phyloP scores from a whole-genome alignment of 2,329 filamentous ascomycete genomes.

The Sporothrix sp. region DNA sequence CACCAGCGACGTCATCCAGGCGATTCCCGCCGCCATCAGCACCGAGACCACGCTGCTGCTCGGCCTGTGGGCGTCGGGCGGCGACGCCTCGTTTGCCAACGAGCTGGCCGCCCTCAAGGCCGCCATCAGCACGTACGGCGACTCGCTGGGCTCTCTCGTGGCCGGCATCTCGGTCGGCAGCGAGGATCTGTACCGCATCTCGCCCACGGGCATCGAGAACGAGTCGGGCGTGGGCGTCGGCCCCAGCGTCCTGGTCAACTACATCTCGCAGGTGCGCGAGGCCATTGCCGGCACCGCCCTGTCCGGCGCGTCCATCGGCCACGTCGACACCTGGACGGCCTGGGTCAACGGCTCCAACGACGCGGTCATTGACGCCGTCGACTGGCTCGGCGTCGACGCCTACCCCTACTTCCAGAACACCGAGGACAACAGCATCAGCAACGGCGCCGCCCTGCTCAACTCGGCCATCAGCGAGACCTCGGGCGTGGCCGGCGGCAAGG shows the following conservation, averaged over 20 bases:
- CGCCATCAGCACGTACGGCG: conserved; percentile 61
- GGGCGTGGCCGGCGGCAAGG: conserved; percentile 52
- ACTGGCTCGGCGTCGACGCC: conserved; percentile 77
- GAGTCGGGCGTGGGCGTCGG: conserved; percentile 50
- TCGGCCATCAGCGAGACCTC: conserved; percentile 53
- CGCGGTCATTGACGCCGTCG: conserved; percentile 56
- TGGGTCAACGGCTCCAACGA: conserved; percentile 65
- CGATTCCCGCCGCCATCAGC: conserved; percentile 73
- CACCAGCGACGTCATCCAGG: conserved; percentile 53
- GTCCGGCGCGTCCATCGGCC: conserved; percentile 53
- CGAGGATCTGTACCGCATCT: conserved; percentile 78
- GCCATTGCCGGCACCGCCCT: conserved; percentile 54
- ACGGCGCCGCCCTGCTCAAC: conserved; percentile 58
- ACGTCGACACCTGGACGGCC: conserved; percentile 83
- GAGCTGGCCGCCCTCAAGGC: conserved; percentile 63
- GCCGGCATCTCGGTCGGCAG: conserved; percentile 78
- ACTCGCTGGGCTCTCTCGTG: conserved; percentile 53
- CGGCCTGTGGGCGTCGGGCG: conserved; percentile 72
- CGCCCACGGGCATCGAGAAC: conserved; percentile 56
- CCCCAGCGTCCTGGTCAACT: conserved; percentile 53
- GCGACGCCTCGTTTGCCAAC: conserved; percentile 52
- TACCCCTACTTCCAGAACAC: conserved; percentile 78
- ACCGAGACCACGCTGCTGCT: conserved; percentile 71
- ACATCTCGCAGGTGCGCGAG: conserved; percentile 59
- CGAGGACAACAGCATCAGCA: conserved; percentile 53